A percentile compares a stretch with the other conserved stretches of the same genome.
These are phyloP conservation scores for Coelastrella sp. DNA, from an alignment of 139 green algal genomes.

Conservation along the genomic window DNA sequence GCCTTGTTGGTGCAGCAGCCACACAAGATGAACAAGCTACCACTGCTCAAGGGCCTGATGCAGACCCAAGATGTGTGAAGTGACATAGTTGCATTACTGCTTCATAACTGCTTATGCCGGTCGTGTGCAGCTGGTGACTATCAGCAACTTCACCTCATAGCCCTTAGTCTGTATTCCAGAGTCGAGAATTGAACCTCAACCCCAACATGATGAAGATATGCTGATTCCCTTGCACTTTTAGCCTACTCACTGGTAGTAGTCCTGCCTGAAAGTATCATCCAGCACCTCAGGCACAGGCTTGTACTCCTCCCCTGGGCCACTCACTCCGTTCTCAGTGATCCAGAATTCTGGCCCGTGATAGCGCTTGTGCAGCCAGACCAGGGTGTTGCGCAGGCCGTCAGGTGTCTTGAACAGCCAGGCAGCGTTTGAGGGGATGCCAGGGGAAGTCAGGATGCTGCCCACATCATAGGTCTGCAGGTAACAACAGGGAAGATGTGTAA, in stretches of 20 bases:
- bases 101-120: too few species aligned
- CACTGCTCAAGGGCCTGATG: too few species aligned
- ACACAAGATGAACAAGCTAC: too few species aligned
- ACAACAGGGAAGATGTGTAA: background rate
- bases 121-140: too few species aligned
- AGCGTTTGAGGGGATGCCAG: constrained; percentile 32
- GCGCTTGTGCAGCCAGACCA: constrained; percentile 45
- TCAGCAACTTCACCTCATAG: too few species aligned
- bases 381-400: constrained; percentile 40
- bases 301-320: constrained; percentile 25
- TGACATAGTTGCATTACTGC: too few species aligned
- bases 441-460: background rate
- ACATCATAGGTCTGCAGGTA: constrained; percentile 2
- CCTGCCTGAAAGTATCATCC: constrained; percentile 26
- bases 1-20: too few species aligned
- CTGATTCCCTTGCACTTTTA: background rate
- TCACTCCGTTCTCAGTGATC: constrained; percentile 50
- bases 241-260: constrained; percentile 44
- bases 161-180: too few species aligned
- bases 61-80: too few species aligned
- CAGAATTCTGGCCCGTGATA: constrained; percentile 46
- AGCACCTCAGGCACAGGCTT: constrained; percentile 31
- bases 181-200: too few species aligned
- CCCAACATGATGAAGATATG: too few species aligned
- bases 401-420: constrained; percentile 49